phyloP scores from a whole-genome alignment of 163 green algal species.

The Scenedesmus sp. region DNA sequence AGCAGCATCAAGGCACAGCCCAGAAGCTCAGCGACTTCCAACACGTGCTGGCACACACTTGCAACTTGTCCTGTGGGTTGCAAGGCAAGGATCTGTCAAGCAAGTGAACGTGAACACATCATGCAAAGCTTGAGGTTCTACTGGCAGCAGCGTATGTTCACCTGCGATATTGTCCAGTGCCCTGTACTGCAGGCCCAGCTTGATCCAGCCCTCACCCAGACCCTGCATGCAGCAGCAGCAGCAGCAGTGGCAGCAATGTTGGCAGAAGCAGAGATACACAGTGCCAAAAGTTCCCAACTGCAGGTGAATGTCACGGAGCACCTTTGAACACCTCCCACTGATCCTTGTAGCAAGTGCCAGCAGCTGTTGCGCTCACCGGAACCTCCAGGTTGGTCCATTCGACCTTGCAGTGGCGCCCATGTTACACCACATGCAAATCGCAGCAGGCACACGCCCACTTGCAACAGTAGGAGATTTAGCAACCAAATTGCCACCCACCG shows the following conservation, averaged over 20 bases:
- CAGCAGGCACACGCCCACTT: background rate
- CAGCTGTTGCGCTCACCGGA: too few relatives aligned
- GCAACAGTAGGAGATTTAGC: background rate
- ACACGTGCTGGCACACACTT: background rate
- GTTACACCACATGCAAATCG: background rate
- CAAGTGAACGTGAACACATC: background rate
- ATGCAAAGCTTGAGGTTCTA: background rate
- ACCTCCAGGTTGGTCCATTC: too few relatives aligned
- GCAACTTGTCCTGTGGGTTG: too few relatives aligned
- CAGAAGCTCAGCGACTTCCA: background rate
- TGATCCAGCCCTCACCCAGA: slow-evolving; percentile 40
- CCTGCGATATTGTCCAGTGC: slow-evolving; percentile 27
- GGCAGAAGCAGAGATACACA: background rate
- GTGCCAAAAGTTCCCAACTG: background rate
- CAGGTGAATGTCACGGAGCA: too few relatives aligned
- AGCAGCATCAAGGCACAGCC: background rate
- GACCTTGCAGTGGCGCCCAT: background rate
- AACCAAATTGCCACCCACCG: background rate
- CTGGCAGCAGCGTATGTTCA: background rate
- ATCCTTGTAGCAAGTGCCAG: too few relatives aligned
- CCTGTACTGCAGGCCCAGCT: slow-evolving; percentile 51
- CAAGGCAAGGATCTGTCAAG: background rate
- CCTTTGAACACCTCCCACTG: too few relatives aligned
- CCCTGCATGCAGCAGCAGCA: slow-evolving; percentile 45
- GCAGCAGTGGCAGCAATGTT: slow-evolving; percentile 17